These are phyloP conservation scores for Sugiyamaella novakii DNA, from an alignment of 1,139 yeast genomes.

Conservation along the genomic window DNA sequence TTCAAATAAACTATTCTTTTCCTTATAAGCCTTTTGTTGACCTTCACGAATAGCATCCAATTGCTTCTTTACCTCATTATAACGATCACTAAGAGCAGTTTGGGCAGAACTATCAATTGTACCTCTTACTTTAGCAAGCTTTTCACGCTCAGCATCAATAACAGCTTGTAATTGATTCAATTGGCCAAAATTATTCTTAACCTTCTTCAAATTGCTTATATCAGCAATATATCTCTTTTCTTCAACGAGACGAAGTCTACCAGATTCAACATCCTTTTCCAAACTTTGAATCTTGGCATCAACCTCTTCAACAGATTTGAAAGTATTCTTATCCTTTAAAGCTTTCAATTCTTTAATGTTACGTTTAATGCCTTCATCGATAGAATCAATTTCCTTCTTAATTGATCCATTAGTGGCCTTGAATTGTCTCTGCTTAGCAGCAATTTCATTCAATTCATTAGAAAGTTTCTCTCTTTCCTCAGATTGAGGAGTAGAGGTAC, in stretches of 20 bases:
- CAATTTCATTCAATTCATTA: slow-evolving; percentile 62
- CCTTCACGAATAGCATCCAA: slow-evolving; percentile 60
- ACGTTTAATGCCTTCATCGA: slow-evolving; percentile 74
- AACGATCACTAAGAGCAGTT: slow-evolving; percentile 57
- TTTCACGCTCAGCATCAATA: slow-evolving; percentile 77
- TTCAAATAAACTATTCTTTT: slow-evolving; percentile 63
- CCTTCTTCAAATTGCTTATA: slow-evolving; percentile 78
- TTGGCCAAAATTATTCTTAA: slow-evolving; percentile 75
- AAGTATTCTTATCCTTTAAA: slow-evolving; percentile 66
- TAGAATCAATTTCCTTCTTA: slow-evolving; percentile 69
- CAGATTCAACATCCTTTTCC: slow-evolving; percentile 77
- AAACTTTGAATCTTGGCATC: slow-evolving; percentile 70
- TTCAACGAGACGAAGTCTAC: slow-evolving; percentile 83
- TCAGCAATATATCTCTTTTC: slow-evolving; percentile 87
- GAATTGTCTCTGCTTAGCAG: slow-evolving; percentile 67
- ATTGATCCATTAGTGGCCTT: slow-evolving; percentile 69
- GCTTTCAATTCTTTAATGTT: slow-evolving; percentile 74
- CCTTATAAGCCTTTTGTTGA: slow-evolving; percentile 66
- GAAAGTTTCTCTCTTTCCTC: slow-evolving; percentile 68
- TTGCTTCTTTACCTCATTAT: slow-evolving; percentile 59
- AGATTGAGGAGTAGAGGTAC: slow-evolving; percentile 36
- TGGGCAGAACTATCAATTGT: slow-evolving; percentile 64
- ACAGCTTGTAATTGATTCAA: slow-evolving; percentile 75
- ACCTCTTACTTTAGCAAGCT: slow-evolving; percentile 74
- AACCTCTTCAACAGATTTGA: slow-evolving; percentile 75